These are phyloP conservation scores for Ilyonectria sp. DNA, from an alignment of 2,329 filamentous ascomycete species.

Conservation along the genomic window DNA sequence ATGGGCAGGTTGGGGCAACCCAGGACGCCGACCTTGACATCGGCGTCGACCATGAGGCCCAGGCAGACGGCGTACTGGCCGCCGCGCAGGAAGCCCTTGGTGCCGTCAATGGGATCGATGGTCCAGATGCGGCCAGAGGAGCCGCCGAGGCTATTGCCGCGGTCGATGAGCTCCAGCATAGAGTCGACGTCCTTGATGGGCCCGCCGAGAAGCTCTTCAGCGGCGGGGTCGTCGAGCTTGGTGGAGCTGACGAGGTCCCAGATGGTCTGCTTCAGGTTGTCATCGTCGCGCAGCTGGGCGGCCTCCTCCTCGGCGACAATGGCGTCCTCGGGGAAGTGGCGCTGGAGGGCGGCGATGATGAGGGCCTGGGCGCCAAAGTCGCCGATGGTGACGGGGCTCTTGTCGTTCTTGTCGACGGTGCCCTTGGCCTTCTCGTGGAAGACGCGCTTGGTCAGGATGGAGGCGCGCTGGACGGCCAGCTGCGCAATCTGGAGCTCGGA, in stretches of 20 bases:
- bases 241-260: constrained; percentile 86
- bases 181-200: constrained; percentile 76
- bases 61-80: constrained; percentile 98
- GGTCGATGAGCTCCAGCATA: constrained; percentile 78
- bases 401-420: constrained; percentile 91
- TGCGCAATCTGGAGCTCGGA: constrained; percentile 88
- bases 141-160: constrained; percentile 80
- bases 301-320: constrained; percentile 98
- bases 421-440: constrained; percentile 91
- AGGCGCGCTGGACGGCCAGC: constrained; percentile 87
- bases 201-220: constrained; percentile 78
- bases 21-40: constrained; percentile 94
- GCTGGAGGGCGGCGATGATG: constrained; percentile 90
- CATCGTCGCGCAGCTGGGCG: constrained; percentile 80
- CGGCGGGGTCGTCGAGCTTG: constrained; percentile 71
- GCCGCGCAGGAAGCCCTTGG: constrained; percentile 95
- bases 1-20: constrained; percentile 96
- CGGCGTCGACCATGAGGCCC: constrained; percentile 90
- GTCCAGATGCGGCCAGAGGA: constrained; percentile 89
- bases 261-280: constrained; percentile 76
- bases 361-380: constrained; percentile 98
- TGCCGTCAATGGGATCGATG: constrained; percentile 97
- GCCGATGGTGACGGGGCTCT: constrained; percentile 96
- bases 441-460: constrained; percentile 68
- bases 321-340: constrained; percentile 91